A percentile compares a stretch with the other conserved stretches of the same genome.
These are phyloP conservation scores for Pseudogymnoascus sp. DNA, from an alignment of 2,329 filamentous ascomycete genomes.

Conservation along the genomic window DNA sequence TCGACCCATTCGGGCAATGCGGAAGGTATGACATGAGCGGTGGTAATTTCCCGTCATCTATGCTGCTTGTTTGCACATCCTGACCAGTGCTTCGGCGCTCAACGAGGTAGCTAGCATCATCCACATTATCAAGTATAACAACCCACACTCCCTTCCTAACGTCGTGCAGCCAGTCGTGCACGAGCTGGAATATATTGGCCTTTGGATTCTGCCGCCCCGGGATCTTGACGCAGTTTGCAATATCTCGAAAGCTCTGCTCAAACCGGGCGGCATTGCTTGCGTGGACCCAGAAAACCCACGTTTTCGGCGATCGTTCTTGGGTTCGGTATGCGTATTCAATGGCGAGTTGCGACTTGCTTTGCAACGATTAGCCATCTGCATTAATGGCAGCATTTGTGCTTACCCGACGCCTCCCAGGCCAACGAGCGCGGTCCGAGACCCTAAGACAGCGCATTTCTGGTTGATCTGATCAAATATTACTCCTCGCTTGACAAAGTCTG, in stretches of 20 bases:
- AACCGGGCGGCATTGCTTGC: conserved; percentile 29
- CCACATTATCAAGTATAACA: conserved; percentile 34
- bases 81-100: too few species aligned
- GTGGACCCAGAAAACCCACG: conserved; percentile 34
- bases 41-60: too few species aligned
- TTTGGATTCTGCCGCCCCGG: conserved; percentile 26
- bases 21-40: conserved; percentile 14
- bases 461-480: conserved; percentile 23
- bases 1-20: conserved; percentile 18
- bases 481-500: conserved; percentile 16
- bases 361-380: conserved; percentile 13
- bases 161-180: conserved; percentile 25
- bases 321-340: conserved; percentile 32
- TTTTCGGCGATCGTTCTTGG: conserved; percentile 22
- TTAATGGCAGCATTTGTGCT: conserved; percentile 12
- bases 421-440: conserved; percentile 20
- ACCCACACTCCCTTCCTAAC: conserved; percentile 27
- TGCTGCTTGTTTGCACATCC: too few species aligned
- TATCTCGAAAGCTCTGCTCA: conserved; percentile 30
- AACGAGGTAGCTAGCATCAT: conserved; percentile 20
- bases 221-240: conserved; percentile 29
- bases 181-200: conserved; percentile 28
- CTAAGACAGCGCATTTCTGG: conserved; percentile 20
- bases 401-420: conserved; percentile 21
- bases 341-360: conserved; percentile 31